Conservation (phyloP, 768 basidiomycete species). For the Tylopilus sp. region DNA sequence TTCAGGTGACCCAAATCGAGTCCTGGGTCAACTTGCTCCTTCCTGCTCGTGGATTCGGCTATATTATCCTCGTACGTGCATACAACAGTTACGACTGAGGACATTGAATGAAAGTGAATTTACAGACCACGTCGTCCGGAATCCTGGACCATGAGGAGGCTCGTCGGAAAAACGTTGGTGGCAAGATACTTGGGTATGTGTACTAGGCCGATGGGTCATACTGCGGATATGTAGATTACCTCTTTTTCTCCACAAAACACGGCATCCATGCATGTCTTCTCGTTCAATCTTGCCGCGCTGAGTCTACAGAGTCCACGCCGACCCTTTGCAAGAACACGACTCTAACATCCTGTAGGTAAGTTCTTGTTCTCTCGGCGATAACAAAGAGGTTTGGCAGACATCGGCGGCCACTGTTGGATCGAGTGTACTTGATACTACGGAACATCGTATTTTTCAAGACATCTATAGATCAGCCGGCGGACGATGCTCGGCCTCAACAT, state of each 20-base stretch:
- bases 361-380: no score
- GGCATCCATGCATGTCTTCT: not conserved
- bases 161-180: constrained; percentile 95
- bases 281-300: not conserved
- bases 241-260: constrained; percentile 18
- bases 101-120: not conserved
- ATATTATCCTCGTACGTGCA: constrained; percentile 84
- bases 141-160: constrained; percentile 99
- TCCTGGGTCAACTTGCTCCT: constrained; percentile 96
- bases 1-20: constrained; percentile 90
- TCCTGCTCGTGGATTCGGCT: constrained; percentile 94
- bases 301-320: not conserved
- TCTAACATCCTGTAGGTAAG: not conserved
- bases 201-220: constrained; percentile 52
- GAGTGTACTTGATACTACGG: no score
- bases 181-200: constrained; percentile 90
- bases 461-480: no score
- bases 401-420: no score
- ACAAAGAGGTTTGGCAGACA: no score
- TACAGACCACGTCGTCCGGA: constrained; percentile 91
- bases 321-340: not conserved
- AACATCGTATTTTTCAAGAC: no score
- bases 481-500: no score
- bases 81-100: not conserved
- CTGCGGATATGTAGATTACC: constrained; percentile 24